Evolutionary conservation across 164 flowering plant genomes (phyloP).

Genomic region (Hamamelis virginiana): DNA sequence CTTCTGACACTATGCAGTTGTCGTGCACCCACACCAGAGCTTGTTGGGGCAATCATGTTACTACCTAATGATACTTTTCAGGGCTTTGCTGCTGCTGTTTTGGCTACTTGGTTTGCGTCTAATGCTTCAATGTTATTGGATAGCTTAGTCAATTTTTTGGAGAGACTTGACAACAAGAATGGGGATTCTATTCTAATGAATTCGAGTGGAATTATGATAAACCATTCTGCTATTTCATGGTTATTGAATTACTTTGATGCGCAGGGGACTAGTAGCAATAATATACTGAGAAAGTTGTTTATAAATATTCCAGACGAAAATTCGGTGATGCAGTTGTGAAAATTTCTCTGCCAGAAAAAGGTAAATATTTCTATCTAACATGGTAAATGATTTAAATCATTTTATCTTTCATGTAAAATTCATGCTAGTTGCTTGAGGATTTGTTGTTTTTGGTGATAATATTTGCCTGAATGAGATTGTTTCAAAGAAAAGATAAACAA

Average conservation of each 20-base stretch:
- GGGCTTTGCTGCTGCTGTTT: slow-evolving; percentile 44
- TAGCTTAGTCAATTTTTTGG: slow-evolving; percentile 36
- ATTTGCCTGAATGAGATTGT: too few relatives aligned
- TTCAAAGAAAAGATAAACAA: too few relatives aligned
- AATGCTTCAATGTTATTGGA: slow-evolving; percentile 35
- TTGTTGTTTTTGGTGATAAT: too few relatives aligned
- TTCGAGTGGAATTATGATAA: slow-evolving; percentile 17
- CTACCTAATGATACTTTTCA: slow-evolving; percentile 29
- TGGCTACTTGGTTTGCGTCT: slow-evolving; percentile 42
- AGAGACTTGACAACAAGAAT: slow-evolving; percentile 23
- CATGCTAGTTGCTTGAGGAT: too few relatives aligned
- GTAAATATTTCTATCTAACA: too few relatives aligned
- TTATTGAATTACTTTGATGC: slow-evolving; percentile 34
- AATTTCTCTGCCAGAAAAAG: too few relatives aligned
- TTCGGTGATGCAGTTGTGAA: too few relatives aligned
- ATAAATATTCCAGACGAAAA: not conserved
- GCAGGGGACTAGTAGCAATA: slow-evolving; percentile 12
- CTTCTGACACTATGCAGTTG: slow-evolving; percentile 33
- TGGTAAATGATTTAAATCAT: too few relatives aligned
- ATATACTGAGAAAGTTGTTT: slow-evolving; percentile 15
- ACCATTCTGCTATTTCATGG: slow-evolving; percentile 29
- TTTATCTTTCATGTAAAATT: too few relatives aligned
- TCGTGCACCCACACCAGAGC: slow-evolving; percentile 41
- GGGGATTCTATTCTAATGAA: slow-evolving; percentile 6
- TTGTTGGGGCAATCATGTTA: slow-evolving; percentile 40